These are phyloP conservation scores for Penicillium hesseltinei DNA, from an alignment of 2,329 filamentous ascomycete genomes.

Conservation along the genomic window DNA sequence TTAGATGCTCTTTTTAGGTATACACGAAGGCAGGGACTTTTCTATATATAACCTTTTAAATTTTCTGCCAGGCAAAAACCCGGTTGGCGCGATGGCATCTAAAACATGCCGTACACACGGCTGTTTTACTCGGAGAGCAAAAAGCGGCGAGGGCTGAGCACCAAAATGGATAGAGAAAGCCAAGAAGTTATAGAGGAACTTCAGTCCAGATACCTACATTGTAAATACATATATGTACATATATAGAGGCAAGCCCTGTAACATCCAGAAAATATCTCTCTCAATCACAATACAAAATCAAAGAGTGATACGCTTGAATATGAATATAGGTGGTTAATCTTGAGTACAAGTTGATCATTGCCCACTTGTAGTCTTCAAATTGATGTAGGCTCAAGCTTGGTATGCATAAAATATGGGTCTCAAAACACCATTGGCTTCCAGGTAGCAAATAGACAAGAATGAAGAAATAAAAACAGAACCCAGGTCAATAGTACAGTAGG, in stretches of 20 bases:
- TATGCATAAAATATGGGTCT: conserved; percentile 23
- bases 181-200: not conserved
- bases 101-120: too few relatives aligned
- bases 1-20: too few relatives aligned
- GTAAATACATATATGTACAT: not conserved
- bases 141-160: not conserved
- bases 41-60: too few relatives aligned
- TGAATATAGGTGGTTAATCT: not conserved
- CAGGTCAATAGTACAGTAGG: conserved; percentile 32
- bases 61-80: too few relatives aligned
- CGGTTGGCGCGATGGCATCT: too few relatives aligned
- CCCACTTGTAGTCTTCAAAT: not conserved
- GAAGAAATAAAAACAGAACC: conserved; percentile 18
- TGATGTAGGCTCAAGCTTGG: conserved; percentile 21
- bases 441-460: conserved; percentile 18
- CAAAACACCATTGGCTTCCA: conserved; percentile 14
- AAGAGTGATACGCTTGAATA: not conserved
- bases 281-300: too few relatives aligned
- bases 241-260: not conserved
- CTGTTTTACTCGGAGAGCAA: not conserved
- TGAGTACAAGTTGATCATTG: not conserved
- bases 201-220: not conserved
- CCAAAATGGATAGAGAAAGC: not conserved
- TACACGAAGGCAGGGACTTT: too few relatives aligned
- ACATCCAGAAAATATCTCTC: not conserved